phyloP scores from a whole-genome alignment of 371 early-diverging fungal genomes.

The Lichtheimia hyalospora region DNA sequence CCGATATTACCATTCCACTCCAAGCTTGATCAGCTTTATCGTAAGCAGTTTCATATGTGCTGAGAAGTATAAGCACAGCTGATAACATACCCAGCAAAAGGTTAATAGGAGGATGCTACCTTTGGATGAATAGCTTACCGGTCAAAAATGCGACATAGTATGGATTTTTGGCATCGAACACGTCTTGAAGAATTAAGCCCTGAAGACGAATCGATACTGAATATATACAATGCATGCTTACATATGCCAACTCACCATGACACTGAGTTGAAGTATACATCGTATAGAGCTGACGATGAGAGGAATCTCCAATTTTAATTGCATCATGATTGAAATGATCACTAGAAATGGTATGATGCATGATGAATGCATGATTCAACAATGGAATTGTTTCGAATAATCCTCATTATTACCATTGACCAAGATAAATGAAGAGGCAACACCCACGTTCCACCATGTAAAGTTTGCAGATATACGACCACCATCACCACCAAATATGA shows the following conservation, averaged over 20 bases:
- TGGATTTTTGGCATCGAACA: conserved; percentile 56
- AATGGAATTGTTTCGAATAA: background rate
- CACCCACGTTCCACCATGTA: conserved; percentile 49
- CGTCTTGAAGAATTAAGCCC: conserved; percentile 58
- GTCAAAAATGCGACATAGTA: conserved; percentile 54
- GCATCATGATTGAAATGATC: conserved; percentile 52
- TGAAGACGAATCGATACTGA: conserved; percentile 12
- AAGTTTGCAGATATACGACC: conserved; percentile 12
- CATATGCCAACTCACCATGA: conserved; percentile 47
- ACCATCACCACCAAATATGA: conserved; percentile 1
- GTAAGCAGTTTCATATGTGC: conserved; percentile 54
- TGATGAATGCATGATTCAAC: background rate
- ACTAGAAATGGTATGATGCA: conserved; percentile 32
- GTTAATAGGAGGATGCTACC: background rate
- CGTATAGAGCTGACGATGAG: conserved; percentile 62
- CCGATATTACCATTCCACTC: conserved; percentile 46
- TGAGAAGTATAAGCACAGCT: conserved; percentile 43
- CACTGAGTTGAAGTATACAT: conserved; percentile 58
- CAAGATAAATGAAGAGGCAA: conserved; percentile 49
- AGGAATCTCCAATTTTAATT: conserved; percentile 56
- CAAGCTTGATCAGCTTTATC: conserved; percentile 51
- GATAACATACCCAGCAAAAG: background rate
- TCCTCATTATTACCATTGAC: conserved; percentile 36
- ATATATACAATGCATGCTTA: background rate
- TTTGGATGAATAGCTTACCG: conserved; percentile 24